Conservation (phyloP, 1,139 yeast species). For the Kodamaea suecica region DNA sequence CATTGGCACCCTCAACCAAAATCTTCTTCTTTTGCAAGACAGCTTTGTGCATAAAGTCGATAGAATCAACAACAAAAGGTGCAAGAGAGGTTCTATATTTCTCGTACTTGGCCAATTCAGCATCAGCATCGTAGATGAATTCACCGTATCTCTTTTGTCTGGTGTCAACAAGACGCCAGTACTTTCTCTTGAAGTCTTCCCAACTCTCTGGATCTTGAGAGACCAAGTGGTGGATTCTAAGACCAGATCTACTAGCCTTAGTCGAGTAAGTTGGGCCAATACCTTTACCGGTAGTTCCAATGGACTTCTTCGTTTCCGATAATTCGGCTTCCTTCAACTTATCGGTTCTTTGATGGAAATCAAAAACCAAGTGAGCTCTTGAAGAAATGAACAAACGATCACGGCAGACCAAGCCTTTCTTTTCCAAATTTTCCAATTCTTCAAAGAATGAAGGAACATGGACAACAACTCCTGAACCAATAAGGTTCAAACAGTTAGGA, state of each 20-base stretch:
- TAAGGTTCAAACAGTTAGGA: conserved; percentile 81
- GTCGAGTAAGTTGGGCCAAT: conserved; percentile 98
- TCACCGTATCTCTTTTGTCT: conserved; percentile 90
- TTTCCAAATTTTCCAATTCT: conserved; percentile 77
- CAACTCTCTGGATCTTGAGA: conserved; percentile 88
- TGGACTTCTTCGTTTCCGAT: conserved; percentile 76
- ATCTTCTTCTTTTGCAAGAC: conserved; percentile 76
- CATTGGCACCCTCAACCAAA: conserved; percentile 97
- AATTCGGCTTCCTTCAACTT: conserved; percentile 92
- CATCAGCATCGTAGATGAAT: conserved; percentile 82
- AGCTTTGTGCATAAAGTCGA: conserved; percentile 85
- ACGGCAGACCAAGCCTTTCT: conserved; percentile 76
- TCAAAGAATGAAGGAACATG: conserved; percentile 91
- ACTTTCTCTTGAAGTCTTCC: conserved; percentile 82
- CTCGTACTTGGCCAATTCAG: conserved; percentile 75
- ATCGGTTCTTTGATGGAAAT: conserved; percentile 96
- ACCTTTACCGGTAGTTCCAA: conserved; percentile 99
- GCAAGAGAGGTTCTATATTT: conserved; percentile 67
- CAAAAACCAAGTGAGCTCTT: conserved; percentile 94
- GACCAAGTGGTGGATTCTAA: conserved; percentile 93
- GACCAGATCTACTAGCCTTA: conserved; percentile 94
- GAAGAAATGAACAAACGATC: conserved; percentile 84
- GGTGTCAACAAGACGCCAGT: conserved; percentile 72
- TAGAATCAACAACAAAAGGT: conserved; percentile 93
- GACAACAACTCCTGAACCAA: conserved; percentile 96